Conservation (phyloP, 768 basidiomycete genomes). For the Suillus cothurnatus region DNA sequence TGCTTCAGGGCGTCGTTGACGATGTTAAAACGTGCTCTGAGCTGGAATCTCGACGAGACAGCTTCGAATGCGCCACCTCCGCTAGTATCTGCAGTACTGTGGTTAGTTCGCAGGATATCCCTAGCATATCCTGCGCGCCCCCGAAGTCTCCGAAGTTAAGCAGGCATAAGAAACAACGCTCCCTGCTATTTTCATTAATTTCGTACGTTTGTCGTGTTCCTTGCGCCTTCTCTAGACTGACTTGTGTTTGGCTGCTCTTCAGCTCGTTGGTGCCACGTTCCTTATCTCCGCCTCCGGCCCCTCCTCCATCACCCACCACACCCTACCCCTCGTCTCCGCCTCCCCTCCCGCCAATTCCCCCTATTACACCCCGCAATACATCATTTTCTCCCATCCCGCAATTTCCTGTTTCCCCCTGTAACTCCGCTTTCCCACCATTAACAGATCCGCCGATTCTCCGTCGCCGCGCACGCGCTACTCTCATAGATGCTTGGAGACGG, state of each 20-base stretch:
- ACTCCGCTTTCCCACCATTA: constrained; percentile 12
- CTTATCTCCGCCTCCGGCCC: constrained; percentile 26
- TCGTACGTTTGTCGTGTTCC: constrained; percentile 41
- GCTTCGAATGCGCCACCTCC: constrained; percentile 32
- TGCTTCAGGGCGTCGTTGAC: constrained; percentile 51
- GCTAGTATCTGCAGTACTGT: constrained; percentile 20
- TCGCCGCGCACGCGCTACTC: constrained; percentile 61
- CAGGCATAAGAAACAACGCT: constrained; percentile 71
- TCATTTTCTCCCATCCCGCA: constrained; percentile 20
- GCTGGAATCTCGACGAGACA: constrained; percentile 30
- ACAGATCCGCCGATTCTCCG: constrained; percentile 48
- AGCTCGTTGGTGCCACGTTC: constrained; percentile 36
- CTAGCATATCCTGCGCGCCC: constrained; percentile 15
- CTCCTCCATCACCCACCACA: constrained; percentile 22
- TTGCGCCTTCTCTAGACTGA: constrained; percentile 11
- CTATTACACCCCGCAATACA: constrained; percentile 25
- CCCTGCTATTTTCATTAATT: constrained; percentile 69
- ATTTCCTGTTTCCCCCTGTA: constrained; percentile 27
- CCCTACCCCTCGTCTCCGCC: constrained; percentile 27
- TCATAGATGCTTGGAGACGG: constrained; percentile 67
- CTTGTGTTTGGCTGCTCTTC: constrained; percentile 10
- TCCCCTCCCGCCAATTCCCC: constrained; percentile 32
- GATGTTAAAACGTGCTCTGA: constrained; percentile 55
- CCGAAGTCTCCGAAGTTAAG: constrained; percentile 35
- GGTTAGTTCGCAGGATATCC: constrained; percentile 21